Evolutionary conservation across 1,284 basidiomycete species (phyloP), one percentile per base, ranked within the genome.

Genomic region (Trametes hirsuta): DNA sequence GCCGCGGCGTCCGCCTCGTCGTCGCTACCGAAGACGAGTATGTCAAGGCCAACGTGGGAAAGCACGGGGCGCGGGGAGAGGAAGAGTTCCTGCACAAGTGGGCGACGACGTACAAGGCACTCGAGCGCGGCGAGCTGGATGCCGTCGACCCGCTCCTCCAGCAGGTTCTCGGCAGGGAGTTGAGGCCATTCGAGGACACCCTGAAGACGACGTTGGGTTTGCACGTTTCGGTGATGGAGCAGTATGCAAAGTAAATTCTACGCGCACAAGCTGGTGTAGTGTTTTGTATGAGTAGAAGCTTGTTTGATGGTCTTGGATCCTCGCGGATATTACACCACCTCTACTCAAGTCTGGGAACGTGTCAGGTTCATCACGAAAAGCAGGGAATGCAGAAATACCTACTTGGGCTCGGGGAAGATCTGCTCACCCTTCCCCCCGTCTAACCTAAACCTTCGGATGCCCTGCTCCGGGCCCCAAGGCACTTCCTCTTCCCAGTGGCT

Each of bases 401-500:
- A 64, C 59, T 53, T 18, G 41, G 53, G 25, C 18, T 15, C 36
- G 12, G 59, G 59, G 40, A 49, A 61, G 22, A 61, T 61, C 40
- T 53, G 41, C 45, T 58, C 49, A 18, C 79, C 80, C 10, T 66
- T 50, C 6, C 81, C 80, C 3, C 73, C 67, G 12, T 77, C 73
- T 44, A 84, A 62, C 51, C 63, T 71, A 49, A 77, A 77, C 56
- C 66, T 71, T 66, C 66, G 71, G 25, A 83, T 65, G 0, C 85
- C 86, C 52, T 90, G 85, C 25, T 76, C 74, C 0, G 63, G 68
- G 0, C 73, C 76, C 90, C 90, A 93, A 2, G 90, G 90, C 21
- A 95, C 87, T 74, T 97, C 95, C 44, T 91, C 90, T 66, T 92
- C 90, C 84, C 92, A 95, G 75, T 97, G 95, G 37, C 88, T 93